Percentiles rank a stretch among this genome's conserved stretches.
Conservation (phyloP, 2,329 filamentous ascomycete species). For the Geosmithia flava region DNA sequence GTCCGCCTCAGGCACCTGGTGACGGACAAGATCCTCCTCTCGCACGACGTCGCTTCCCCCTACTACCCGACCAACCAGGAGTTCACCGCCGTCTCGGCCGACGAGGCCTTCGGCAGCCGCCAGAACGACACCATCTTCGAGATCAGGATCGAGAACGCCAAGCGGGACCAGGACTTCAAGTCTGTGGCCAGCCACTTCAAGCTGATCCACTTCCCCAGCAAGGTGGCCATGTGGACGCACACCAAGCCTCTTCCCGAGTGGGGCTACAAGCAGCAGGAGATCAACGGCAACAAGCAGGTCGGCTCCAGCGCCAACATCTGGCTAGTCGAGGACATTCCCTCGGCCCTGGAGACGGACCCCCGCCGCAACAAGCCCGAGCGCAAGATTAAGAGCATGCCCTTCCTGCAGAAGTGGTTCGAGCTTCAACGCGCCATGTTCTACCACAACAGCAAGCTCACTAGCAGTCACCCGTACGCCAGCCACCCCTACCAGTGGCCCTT, state of each 20-base stretch:
- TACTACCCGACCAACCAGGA: conserved; percentile 97
- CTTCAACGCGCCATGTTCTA: conserved; percentile 97
- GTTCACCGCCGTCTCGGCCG: conserved; percentile 70
- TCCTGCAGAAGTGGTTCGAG: conserved; percentile 91
- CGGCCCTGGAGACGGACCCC: conserved; percentile 55
- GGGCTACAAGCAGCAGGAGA: conserved; percentile 95
- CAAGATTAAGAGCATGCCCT: conserved; percentile 73
- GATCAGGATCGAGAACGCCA: conserved; percentile 78
- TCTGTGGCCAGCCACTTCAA: conserved; percentile 91
- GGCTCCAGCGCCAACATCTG: conserved; percentile 84
- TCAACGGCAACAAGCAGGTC: conserved; percentile 98
- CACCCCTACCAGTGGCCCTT: conserved; percentile 97
- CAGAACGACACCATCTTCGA: conserved; percentile 89
- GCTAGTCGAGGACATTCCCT: conserved; percentile 86
- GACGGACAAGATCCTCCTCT: conserved; percentile 77
- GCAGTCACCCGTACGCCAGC: conserved; percentile 91
- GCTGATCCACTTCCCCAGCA: conserved; percentile 84
- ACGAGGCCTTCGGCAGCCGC: conserved; percentile 61
- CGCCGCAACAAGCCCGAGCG: conserved; percentile 66
- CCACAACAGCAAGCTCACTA: conserved; percentile 97
- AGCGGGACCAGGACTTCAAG: conserved; percentile 72
- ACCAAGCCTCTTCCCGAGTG: conserved; percentile 91
- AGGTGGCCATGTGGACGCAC: conserved; percentile 99
- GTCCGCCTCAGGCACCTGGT: conserved; percentile 77
- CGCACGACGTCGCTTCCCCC: conserved; percentile 93